phyloP scores from a whole-genome alignment of 441 rosid genomes.

The Hura crepitans region DNA sequence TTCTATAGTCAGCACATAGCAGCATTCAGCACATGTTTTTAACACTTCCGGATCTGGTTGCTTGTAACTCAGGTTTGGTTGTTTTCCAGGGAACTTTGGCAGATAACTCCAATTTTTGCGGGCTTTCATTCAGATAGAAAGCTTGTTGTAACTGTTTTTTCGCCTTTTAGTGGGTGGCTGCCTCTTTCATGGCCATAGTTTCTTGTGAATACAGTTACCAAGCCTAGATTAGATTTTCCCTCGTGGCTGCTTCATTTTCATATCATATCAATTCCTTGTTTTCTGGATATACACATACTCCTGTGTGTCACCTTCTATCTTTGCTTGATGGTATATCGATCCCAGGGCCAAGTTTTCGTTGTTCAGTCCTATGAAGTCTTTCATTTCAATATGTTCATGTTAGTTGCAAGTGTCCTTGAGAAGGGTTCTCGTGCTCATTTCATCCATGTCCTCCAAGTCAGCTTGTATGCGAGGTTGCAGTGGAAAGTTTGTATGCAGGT shows the following conservation, averaged over 20 bases:
- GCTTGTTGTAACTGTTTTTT: constrained; percentile 40
- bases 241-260: constrained; percentile 23
- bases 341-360: constrained; percentile 21
- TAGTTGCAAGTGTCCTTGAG: constrained; percentile 3
- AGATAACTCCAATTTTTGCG: constrained; percentile 32
- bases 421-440: no score
- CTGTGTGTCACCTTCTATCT: constrained; percentile 26
- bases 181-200: constrained; percentile 37
- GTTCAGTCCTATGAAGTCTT: constrained; percentile 23
- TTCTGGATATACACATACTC: constrained; percentile 25
- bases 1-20: constrained; percentile 21
- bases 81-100: constrained; percentile 36
- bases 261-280: constrained; percentile 18
- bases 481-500: no score
- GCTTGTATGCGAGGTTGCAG: no score
- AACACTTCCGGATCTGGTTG: constrained; percentile 7
- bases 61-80: constrained; percentile 25
- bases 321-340: constrained; percentile 6
- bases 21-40: constrained; percentile 34
- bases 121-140: constrained; percentile 30
- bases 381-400: constrained; percentile 9
- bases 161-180: constrained; percentile 28
- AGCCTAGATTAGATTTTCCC: constrained; percentile 30
- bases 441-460: no score
- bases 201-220: constrained; percentile 39